Base-by-base conservation (phyloP, 2,329 filamentous ascomycete species). In the Pseudogymnoascus sp. region DNA sequence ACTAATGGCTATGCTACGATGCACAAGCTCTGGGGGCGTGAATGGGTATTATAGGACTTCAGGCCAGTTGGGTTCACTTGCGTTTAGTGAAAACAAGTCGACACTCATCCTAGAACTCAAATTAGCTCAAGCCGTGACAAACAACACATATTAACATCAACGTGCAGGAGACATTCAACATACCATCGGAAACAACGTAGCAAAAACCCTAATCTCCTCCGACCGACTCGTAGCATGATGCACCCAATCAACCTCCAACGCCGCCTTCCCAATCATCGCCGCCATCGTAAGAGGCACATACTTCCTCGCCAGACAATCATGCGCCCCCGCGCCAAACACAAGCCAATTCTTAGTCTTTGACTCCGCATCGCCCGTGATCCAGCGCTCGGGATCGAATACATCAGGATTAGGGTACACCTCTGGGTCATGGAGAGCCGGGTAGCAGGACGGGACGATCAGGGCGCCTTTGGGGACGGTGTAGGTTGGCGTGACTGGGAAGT, bases 301-400 rank as follows among this genome's bases (percentile, higher is more conserved):
- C 62, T 73, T 75, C 57, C 76, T 72, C 0, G 80, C 81, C 1
- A 83, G 73, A 65, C 81, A 83, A 23, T 82, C 78, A 66, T 83
- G 81, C 0, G 81, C 68, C 0, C 81, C 81, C 0, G 80, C 75
- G 1, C 81, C 81, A 67, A 83, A 83, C 0, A 83, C 81, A 1
- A 83, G 74, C 80, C 80, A 83, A 62, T 83, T 83, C 69, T 80
- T 82, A 0, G 76, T 80, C 70, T 82, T 79, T 7, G 74, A 73
- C 66, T 78, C 79, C 1, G 81, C 80, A 63, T 82, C 78, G 0
- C 81, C 81, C 0, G 79, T 74, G 31, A 83, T 80, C 80, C 81
- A 83, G 21, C 81, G 75, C 2, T 83, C 80, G 0, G 81, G 81
- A 41, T 83, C 75, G 34, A 82, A 83, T 0, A 71, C 68, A 8